Evolutionary conservation across 2,329 filamentous ascomycete genomes (phyloP).

Genomic region (Phaeosphaeriaceae sp.): DNA sequence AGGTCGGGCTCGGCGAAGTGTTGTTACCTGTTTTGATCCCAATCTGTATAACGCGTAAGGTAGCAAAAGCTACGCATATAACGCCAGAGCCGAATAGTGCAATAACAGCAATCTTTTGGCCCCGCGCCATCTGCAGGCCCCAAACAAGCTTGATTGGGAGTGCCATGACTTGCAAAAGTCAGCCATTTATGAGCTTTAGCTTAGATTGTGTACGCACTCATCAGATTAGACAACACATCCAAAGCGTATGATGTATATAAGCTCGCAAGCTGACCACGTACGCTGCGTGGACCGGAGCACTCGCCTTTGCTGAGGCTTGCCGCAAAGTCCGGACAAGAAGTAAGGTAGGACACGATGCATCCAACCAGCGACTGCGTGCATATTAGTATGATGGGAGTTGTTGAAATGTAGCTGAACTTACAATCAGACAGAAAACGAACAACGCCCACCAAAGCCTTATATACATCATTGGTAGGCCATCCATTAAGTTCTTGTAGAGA

Average conservation of each 20-base stretch:
- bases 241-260: slow-evolving; percentile 43
- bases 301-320: slow-evolving; percentile 40
- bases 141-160: slow-evolving; percentile 48
- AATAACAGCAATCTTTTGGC: slow-evolving; percentile 45
- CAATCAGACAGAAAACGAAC: slow-evolving; percentile 41
- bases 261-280: slow-evolving; percentile 35
- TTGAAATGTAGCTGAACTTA: slow-evolving; percentile 13
- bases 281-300: slow-evolving; percentile 33
- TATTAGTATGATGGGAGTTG: no score
- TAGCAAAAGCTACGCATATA: slow-evolving; percentile 30
- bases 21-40: slow-evolving; percentile 29
- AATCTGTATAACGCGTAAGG: slow-evolving; percentile 40
- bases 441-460: slow-evolving; percentile 48
- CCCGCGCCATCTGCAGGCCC: slow-evolving; percentile 41
- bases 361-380: slow-evolving; percentile 41
- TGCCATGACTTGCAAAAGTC: slow-evolving; percentile 40
- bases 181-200: not conserved
- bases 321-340: slow-evolving; percentile 44
- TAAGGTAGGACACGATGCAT: slow-evolving; percentile 34
- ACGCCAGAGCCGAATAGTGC: slow-evolving; percentile 31
- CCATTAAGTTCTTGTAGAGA: slow-evolving; percentile 47
- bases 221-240: slow-evolving; percentile 44
- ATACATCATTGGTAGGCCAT: slow-evolving; percentile 33
- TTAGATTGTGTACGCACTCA: slow-evolving; percentile 28
- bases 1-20: slow-evolving; percentile 35